Conservation (phyloP, 2,329 filamentous ascomycete species). For the Alternaria solani region DNA sequence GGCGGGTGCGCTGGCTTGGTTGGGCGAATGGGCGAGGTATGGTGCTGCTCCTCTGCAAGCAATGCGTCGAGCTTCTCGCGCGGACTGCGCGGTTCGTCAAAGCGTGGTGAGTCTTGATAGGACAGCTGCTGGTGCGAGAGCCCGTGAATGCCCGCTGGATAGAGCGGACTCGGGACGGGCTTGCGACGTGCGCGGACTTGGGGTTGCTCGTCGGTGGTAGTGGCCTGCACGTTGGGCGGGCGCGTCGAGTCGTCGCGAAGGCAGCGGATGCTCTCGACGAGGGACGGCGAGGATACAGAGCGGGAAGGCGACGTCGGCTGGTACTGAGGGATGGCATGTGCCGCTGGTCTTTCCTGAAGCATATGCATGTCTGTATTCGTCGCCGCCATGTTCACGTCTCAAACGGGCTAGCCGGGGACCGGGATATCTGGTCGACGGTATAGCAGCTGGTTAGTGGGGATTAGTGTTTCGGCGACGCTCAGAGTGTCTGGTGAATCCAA, state of each 20-base stretch:
- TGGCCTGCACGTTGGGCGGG: conserved; percentile 26
- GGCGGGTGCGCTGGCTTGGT: conserved; percentile 20
- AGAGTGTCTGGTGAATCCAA: conserved; percentile 13
- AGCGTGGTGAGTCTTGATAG: conserved; percentile 46
- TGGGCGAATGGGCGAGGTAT: conserved; percentile 25
- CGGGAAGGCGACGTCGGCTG: conserved; percentile 18
- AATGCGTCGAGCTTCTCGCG: conserved; percentile 51
- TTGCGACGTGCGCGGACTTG: conserved; percentile 28
- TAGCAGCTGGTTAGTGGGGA: conserved; percentile 18
- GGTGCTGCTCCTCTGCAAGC: conserved; percentile 44
- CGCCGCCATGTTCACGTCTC: conserved; percentile 35
- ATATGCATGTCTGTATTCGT: conserved; percentile 45
- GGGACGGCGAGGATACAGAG: conserved; percentile 29
- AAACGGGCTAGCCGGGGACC: conserved; percentile 40
- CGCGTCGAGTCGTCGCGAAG: conserved; percentile 42
- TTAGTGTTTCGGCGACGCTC: conserved; percentile 16
- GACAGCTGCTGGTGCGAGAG: conserved; percentile 23
- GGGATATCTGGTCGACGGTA: conserved; percentile 24
- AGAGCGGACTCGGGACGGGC: conserved; percentile 40
- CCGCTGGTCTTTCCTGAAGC: conserved; percentile 30
- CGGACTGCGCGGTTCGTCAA: conserved; percentile 48
- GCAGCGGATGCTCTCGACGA: conserved; percentile 41
- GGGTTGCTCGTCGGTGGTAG: conserved; percentile 31
- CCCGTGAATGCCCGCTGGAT: conserved; percentile 23
- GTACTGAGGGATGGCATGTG: conserved; percentile 17